A percentile compares a stretch with the other conserved stretches of the same genome.
These are phyloP conservation scores for Orbilia blumenaviensis DNA, from an alignment of 2,329 filamentous ascomycete genomes.

Conservation along the genomic window DNA sequence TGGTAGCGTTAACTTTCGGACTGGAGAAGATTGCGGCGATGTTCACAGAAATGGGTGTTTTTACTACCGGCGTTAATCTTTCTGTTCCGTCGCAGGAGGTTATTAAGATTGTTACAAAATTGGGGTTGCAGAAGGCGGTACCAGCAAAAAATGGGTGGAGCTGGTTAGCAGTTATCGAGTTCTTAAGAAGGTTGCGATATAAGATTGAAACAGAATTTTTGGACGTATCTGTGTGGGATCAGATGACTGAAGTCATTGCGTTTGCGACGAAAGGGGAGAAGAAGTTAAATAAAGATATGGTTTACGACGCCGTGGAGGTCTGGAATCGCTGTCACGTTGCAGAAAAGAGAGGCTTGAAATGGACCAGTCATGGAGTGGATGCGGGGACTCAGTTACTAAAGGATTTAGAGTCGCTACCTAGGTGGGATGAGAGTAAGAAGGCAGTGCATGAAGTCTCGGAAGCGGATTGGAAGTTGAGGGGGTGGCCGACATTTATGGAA, in stretches of 20 bases:
- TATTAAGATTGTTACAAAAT: not conserved
- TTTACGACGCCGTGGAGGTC: slow-evolving; percentile 27
- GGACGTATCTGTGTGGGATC: slow-evolving; percentile 25
- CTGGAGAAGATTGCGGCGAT: slow-evolving; percentile 34
- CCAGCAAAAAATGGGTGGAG: slow-evolving; percentile 26
- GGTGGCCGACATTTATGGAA: slow-evolving; percentile 35
- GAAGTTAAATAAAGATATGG: slow-evolving; percentile 15
- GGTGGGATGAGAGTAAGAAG: slow-evolving; percentile 31
- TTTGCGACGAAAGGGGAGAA: slow-evolving; percentile 32
- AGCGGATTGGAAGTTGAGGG: slow-evolving; percentile 32
- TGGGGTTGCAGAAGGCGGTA: not conserved
- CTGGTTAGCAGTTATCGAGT: slow-evolving; percentile 38
- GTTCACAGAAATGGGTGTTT: slow-evolving; percentile 36
- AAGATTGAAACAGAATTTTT: slow-evolving; percentile 37
- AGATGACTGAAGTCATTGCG: slow-evolving; percentile 20
- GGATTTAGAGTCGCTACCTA: slow-evolving; percentile 16
- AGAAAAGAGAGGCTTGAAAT: slow-evolving; percentile 26
- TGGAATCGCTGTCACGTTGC: not conserved
- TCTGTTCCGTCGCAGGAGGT: slow-evolving; percentile 25
- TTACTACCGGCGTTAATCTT: slow-evolving; percentile 29
- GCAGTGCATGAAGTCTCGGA: slow-evolving; percentile 24
- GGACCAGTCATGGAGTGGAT: not conserved
- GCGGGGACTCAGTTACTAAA: slow-evolving; percentile 11
- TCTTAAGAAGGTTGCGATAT: slow-evolving; percentile 23
- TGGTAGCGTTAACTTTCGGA: slow-evolving; percentile 42